Evolutionary conservation across 768 basidiomycete genomes (phyloP).

Genomic region (Lepiota venenata): DNA sequence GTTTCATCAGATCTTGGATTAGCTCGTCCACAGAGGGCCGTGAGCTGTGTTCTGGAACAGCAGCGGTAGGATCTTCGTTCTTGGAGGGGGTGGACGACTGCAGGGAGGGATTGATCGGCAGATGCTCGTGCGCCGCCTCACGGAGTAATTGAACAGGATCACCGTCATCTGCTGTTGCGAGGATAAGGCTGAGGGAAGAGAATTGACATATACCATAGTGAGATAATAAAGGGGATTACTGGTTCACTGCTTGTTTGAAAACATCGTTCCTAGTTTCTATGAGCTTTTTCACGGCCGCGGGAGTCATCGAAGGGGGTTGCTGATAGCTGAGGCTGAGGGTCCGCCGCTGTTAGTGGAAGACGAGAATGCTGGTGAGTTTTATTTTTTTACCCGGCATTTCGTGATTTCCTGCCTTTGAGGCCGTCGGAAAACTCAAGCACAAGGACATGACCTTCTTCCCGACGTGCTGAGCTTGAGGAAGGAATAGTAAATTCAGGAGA

Average conservation of each 20-base stretch:
- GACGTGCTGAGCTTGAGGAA: constrained; percentile 36
- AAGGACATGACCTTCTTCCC: constrained; percentile 33
- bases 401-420: constrained; percentile 29
- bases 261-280: constrained; percentile 66
- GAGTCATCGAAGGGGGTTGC: constrained; percentile 40
- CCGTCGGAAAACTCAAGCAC: constrained; percentile 42
- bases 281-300: constrained; percentile 61
- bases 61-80: neutral
- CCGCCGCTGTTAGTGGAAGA: neutral
- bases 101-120: constrained; percentile 60
- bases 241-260: constrained; percentile 64
- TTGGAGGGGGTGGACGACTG: constrained; percentile 15
- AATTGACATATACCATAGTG: neutral
- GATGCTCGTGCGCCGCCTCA: constrained; percentile 63
- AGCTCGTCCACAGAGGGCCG: constrained; percentile 58
- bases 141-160: constrained; percentile 64
- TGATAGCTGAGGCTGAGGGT: constrained; percentile 20
- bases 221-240: constrained; percentile 38
- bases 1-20: constrained; percentile 51
- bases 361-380: neutral
- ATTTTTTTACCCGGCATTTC: constrained; percentile 26
- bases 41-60: constrained; percentile 38
- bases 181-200: constrained; percentile 45
- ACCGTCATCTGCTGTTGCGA: constrained; percentile 45
- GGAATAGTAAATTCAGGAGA: constrained; percentile 38